A percentile compares a stretch with the other conserved stretches of the same genome.
These are phyloP conservation scores for Vitis hybrid DNA, from an alignment of 177 flowering plant species.

Conservation along the genomic window DNA sequence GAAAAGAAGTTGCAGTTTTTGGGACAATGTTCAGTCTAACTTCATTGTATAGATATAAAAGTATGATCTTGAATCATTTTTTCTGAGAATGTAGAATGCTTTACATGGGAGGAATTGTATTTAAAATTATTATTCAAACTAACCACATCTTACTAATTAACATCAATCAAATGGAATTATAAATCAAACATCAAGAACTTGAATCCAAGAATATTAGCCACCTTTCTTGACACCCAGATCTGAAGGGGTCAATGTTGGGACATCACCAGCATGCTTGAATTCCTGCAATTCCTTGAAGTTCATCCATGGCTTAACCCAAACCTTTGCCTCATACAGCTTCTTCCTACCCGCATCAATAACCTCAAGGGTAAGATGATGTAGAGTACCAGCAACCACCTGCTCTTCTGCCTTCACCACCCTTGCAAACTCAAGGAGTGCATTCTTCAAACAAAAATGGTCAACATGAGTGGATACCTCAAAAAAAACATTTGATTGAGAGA, in stretches of 20 bases:
- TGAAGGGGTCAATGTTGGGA: constrained; percentile 50
- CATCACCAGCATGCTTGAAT: constrained; percentile 66
- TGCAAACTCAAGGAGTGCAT: constrained; percentile 65
- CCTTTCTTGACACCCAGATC: constrained; percentile 78
- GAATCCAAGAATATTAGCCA: constrained; percentile 11
- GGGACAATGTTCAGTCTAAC: background rate
- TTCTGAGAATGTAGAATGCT: background rate
- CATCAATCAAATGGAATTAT: background rate
- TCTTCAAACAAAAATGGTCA: constrained; percentile 35
- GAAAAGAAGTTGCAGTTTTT: background rate
- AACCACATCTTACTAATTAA: background rate
- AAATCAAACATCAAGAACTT: background rate
- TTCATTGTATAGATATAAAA: background rate
- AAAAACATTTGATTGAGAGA: too few relatives aligned
- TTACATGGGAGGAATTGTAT: background rate
- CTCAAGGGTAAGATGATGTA: constrained; percentile 81
- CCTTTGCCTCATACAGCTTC: constrained; percentile 81
- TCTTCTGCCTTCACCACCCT: constrained; percentile 78
- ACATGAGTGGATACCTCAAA: background rate
- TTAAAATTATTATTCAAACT: background rate
- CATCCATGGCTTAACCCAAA: constrained; percentile 95
- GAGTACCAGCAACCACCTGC: constrained; percentile 84
- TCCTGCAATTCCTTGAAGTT: constrained; percentile 82
- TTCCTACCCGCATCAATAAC: constrained; percentile 75
- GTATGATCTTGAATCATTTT: too few relatives aligned